phyloP scores from a whole-genome alignment of 2,329 filamentous ascomycete species.

The Phoma sp. region DNA sequence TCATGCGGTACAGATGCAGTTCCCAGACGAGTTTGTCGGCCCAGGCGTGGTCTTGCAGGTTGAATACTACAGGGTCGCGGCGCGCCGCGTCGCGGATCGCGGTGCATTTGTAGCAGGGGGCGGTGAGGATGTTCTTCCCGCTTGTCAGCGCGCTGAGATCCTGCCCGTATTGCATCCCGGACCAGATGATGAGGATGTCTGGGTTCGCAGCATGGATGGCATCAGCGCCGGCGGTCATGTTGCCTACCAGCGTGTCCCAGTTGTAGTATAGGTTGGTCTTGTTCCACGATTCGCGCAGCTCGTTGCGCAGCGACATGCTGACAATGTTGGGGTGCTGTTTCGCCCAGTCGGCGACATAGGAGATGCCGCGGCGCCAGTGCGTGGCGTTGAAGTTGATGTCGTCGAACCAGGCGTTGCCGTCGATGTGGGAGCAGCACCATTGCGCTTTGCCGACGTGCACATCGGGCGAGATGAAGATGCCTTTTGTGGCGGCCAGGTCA shows the following conservation, averaged over 20 bases:
- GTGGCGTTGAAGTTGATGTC: slow-evolving; percentile 60
- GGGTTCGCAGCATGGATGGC: slow-evolving; percentile 61
- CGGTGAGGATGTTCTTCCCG: slow-evolving; percentile 46
- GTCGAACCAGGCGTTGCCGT: slow-evolving; percentile 67
- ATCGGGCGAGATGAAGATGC: slow-evolving; percentile 41
- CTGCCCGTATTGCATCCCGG: slow-evolving; percentile 61
- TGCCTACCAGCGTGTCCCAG: slow-evolving; percentile 43
- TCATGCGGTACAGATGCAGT: slow-evolving; percentile 61
- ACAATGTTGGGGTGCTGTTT: slow-evolving; percentile 58
- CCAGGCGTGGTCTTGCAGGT: slow-evolving; percentile 56
- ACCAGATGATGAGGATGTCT: slow-evolving; percentile 61
- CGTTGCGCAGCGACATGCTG: slow-evolving; percentile 65
- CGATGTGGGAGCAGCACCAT: slow-evolving; percentile 48
- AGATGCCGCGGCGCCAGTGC: slow-evolving; percentile 61
- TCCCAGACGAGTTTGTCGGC: slow-evolving; percentile 66
- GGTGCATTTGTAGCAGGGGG: slow-evolving; percentile 50
- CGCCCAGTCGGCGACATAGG: slow-evolving; percentile 61
- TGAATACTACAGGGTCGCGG: slow-evolving; percentile 55
- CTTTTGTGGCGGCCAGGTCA: slow-evolving; percentile 35
- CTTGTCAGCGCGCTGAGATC: slow-evolving; percentile 56
- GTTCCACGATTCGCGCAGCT: slow-evolving; percentile 53
- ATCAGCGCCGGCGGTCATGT: slow-evolving; percentile 56
- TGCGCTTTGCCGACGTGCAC: slow-evolving; percentile 41
- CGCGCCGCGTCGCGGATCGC: slow-evolving; percentile 52
- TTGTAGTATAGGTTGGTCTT: slow-evolving; percentile 37